Conservation (phyloP, 768 basidiomycete species). For the Pisolithus microcarpus region DNA sequence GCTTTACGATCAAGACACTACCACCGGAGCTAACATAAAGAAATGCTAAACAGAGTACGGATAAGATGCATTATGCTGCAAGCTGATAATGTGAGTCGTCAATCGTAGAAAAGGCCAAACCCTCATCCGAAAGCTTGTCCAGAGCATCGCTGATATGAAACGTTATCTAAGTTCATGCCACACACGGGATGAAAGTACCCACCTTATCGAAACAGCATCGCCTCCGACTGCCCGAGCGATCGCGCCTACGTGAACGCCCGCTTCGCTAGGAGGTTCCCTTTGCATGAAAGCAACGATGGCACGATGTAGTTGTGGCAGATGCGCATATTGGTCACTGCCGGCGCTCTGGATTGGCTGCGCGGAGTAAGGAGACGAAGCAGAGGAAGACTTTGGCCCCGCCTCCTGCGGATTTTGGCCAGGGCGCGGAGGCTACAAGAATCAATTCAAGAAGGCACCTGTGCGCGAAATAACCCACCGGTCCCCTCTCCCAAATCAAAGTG, state of each 20-base stretch:
- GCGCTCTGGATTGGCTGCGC: slow-evolving; percentile 24
- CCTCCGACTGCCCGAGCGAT: slow-evolving; percentile 62
- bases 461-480: slow-evolving; percentile 42
- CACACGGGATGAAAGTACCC: slow-evolving; percentile 3
- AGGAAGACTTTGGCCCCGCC: slow-evolving; percentile 12
- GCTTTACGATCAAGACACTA: no score
- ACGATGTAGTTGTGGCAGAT: slow-evolving; percentile 53
- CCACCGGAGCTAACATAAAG: no score
- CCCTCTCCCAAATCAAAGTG: slow-evolving; percentile 57
- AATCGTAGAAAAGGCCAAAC: slow-evolving; percentile 70
- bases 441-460: background rate
- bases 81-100: slow-evolving; percentile 76
- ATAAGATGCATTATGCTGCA: slow-evolving; percentile 27
- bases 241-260: slow-evolving; percentile 68
- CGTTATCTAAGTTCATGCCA: background rate
- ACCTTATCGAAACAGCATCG: slow-evolving; percentile 61
- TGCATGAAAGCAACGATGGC: slow-evolving; percentile 62
- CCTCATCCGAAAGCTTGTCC: slow-evolving; percentile 73
- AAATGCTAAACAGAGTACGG: no score
- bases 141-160: slow-evolving; percentile 52
- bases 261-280: slow-evolving; percentile 37
- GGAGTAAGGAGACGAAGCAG: slow-evolving; percentile 41
- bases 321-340: slow-evolving; percentile 40
- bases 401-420: slow-evolving; percentile 23
- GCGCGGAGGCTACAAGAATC: slow-evolving; percentile 24